Evolutionary conservation across 2,329 filamentous ascomycete genomes (phyloP).

Genomic region (Arthrinium puccinioides): DNA sequence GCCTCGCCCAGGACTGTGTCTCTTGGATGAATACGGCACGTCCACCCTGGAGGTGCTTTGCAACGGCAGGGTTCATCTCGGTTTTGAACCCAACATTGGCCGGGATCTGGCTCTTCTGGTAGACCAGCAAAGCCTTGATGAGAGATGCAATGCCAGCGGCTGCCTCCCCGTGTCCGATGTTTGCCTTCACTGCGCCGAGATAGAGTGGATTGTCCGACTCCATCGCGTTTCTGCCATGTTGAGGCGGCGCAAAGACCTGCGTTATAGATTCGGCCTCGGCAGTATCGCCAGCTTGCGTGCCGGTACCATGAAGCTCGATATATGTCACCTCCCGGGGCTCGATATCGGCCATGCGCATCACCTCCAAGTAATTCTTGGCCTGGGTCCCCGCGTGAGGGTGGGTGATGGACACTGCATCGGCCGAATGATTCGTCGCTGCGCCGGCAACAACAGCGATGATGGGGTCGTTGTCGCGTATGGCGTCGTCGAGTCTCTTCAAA

Average conservation of each 20-base stretch:
- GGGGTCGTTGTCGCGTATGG: background rate
- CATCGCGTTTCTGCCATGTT: conserved; percentile 33
- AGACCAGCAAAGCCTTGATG: background rate
- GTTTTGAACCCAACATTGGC: background rate
- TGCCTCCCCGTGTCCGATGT: background rate
- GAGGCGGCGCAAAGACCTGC: conserved; percentile 48
- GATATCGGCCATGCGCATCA: conserved; percentile 50
- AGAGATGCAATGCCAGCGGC: background rate
- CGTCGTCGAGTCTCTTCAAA: background rate
- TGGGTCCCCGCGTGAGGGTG: background rate
- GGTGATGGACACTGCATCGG: background rate
- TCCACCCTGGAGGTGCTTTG: background rate
- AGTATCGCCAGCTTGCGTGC: conserved; percentile 62
- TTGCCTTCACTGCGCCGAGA: conserved; percentile 25
- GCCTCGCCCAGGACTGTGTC: background rate
- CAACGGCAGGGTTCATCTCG: background rate
- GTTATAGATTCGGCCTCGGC: conserved; percentile 57
- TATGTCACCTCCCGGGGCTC: conserved; percentile 48
- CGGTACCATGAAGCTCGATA: conserved; percentile 64
- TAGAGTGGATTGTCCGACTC: conserved; percentile 9
- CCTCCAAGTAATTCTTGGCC: conserved; percentile 47
- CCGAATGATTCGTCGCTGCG: background rate
- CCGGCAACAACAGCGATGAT: background rate
- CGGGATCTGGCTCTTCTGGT: background rate
- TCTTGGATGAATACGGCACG: background rate